Evolutionary conservation across 2,329 filamentous ascomycete genomes (phyloP), one percentile per base, ranked within the genome.

Genomic region (Pyrenophora graminea): DNA sequence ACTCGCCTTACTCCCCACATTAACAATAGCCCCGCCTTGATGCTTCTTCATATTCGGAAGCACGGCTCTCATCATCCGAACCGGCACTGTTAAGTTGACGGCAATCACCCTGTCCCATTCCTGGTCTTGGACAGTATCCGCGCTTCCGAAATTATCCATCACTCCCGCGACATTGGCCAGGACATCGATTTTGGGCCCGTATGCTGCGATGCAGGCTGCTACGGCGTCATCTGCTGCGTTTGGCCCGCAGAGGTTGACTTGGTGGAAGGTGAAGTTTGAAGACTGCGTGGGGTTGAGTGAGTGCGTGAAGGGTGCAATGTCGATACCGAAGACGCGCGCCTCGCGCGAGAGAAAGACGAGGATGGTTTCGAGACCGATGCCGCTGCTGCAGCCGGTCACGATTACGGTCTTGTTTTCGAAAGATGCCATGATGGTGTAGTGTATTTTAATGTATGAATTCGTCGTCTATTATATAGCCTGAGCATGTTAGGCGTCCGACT

Each of bases 111-210:
- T 58, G 21, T 77, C 71, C 74, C 74, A 78, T 34, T 73, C 66
- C 1, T 61, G 60, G 36, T 78, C 73, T 10, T 70, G 67, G 18
- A 76, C 58, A 2, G 65, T 67, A 41, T 75, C 74, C 4, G 70
- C 75, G 30, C 68, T 67, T 38, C 64, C 64, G 49, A 73, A 76
- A 27, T 62, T 63, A 58, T 79, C 76, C 62, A 76, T 72, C 21
- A 79, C 56, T 15, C 76, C 77, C 0, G 77, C 77, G 15, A 76
- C 67, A 43, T 79, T 79, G 36, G 75, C 64, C 13, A 79, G 68
- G n/a, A 76, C 66, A 51, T 79, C 75, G 36, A 66, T 61, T 12
- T 41, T 56, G 0, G 53, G 38, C 10, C 63, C 63, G 33, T 54
- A 60, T n/a, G 47, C 55, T 27, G 45, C 41, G 25, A 56, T 39